A percentile compares a stretch with the other conserved stretches of the same genome.
Evolutionary conservation across 768 basidiomycete genomes (phyloP).

Genomic region (Leucocoprinus sp.): DNA sequence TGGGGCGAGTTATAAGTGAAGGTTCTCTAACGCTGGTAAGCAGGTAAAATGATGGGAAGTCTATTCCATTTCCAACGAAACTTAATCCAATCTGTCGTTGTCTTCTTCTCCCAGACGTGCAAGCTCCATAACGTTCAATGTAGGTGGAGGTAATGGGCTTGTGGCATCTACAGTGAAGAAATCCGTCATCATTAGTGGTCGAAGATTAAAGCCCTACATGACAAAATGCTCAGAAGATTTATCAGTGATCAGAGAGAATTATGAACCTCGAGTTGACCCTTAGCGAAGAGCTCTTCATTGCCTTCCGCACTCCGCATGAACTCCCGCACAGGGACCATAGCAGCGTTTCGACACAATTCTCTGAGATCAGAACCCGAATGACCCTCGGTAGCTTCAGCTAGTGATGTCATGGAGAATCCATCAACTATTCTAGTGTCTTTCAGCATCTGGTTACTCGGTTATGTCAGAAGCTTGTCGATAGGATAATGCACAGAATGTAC

Average conservation of each 20-base stretch:
- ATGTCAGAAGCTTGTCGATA: not conserved
- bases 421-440: slow-evolving; percentile 62
- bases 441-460: slow-evolving; percentile 63
- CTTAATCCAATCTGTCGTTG: not conserved
- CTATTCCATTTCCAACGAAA: too few species aligned
- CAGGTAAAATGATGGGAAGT: too few species aligned
- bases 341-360: slow-evolving; percentile 89
- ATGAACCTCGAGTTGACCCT: slow-evolving; percentile 40
- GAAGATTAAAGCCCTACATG: slow-evolving; percentile 70
- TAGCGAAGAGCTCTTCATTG: slow-evolving; percentile 35
- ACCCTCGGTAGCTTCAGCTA: slow-evolving; percentile 67
- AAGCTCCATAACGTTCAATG: slow-evolving; percentile 1
- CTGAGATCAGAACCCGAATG: slow-evolving; percentile 86
- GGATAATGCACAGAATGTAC: slow-evolving; percentile 30
- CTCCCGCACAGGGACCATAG: slow-evolving; percentile 87
- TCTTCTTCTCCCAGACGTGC: slow-evolving; percentile 6
- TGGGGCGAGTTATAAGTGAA: too few species aligned
- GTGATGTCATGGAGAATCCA: slow-evolving; percentile 46
- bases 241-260: not conserved
- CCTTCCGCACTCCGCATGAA: slow-evolving; percentile 50
- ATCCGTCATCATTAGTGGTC: slow-evolving; percentile 63
- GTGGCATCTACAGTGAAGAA: slow-evolving; percentile 45
- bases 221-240: not conserved
- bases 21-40: too few species aligned
- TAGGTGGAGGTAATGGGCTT: slow-evolving; percentile 25